Evolutionary conservation across 805 yeast species (phyloP).

Genomic region (Pichia eremophila): DNA sequence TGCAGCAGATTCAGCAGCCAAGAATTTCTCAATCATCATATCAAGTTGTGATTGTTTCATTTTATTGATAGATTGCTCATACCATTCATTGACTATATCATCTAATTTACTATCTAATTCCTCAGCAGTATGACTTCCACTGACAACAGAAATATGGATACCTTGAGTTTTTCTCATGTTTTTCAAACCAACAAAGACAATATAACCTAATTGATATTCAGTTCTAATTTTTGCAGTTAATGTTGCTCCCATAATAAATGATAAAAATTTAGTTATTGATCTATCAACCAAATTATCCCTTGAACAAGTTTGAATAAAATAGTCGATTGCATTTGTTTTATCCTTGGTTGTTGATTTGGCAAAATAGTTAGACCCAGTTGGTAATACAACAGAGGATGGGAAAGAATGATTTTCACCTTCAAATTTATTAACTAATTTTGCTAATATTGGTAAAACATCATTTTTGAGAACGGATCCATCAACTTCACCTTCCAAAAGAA

Average conservation of each 20-base stretch:
- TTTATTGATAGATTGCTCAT: constrained; percentile 18
- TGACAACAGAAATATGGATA: constrained; percentile 46
- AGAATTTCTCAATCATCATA: constrained; percentile 29
- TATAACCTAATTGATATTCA: constrained; percentile 53
- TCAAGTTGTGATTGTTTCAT: constrained; percentile 30
- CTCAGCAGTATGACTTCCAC: constrained; percentile 35
- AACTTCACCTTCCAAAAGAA: constrained; percentile 45
- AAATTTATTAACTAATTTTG: constrained; percentile 9
- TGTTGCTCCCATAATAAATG: constrained; percentile 36
- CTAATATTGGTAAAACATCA: constrained; percentile 8
- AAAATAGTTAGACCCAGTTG: constrained; percentile 28
- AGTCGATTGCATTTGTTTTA: constrained; percentile 42
- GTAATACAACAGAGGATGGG: constrained; percentile 33
- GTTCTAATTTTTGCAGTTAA: constrained; percentile 41
- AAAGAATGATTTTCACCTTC: constrained; percentile 7
- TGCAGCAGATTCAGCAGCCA: constrained; percentile 16
- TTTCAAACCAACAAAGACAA: constrained; percentile 48
- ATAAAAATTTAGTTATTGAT: constrained; percentile 37
- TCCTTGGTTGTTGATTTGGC: constrained; percentile 34
- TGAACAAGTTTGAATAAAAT: constrained; percentile 49
- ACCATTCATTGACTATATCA: constrained; percentile 37
- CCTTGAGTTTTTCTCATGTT: constrained; percentile 46
- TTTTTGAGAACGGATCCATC: neutral
- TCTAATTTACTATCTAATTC: constrained; percentile 38
- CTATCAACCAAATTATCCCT: constrained; percentile 28